Conservation (phyloP, 2,329 filamentous ascomycete species). For the Ascocoryne sarcoides region DNA sequence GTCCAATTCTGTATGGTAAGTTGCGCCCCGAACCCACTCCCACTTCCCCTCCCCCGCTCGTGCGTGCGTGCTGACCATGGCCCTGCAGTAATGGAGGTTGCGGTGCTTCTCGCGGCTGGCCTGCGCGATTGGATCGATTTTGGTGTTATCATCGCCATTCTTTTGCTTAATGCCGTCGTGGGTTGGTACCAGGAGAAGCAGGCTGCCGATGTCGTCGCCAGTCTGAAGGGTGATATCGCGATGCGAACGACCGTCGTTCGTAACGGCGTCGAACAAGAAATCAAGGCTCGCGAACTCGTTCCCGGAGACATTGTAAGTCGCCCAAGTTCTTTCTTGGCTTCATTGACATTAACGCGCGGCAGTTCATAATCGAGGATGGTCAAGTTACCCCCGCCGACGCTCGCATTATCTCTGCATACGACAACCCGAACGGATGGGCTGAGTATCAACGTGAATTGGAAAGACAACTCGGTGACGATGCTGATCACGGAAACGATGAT, state of each 20-base stretch:
- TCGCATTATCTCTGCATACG: conserved; percentile 65
- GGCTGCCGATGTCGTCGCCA: conserved; percentile 67
- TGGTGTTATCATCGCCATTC: conserved; percentile 68
- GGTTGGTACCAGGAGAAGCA: conserved; percentile 80
- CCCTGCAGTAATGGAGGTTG: conserved; percentile 65
- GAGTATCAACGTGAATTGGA: conserved; percentile 58
- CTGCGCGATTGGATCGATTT: conserved; percentile 70
- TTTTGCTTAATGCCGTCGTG: conserved; percentile 65
- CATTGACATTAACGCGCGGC: conserved; percentile 4
- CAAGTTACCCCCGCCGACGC: conserved; percentile 61
- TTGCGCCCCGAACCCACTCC: conserved; percentile 17
- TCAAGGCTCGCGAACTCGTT: conserved; percentile 66
- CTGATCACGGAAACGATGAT: conserved; percentile 46
- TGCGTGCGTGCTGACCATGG: too few species aligned
- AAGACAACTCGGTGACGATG: conserved; percentile 50
- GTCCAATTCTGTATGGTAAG: conserved; percentile 69
- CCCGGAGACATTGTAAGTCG: conserved; percentile 63
- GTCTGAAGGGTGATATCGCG: conserved; percentile 69
- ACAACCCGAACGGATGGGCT: conserved; percentile 56
- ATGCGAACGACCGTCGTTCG: conserved; percentile 63
- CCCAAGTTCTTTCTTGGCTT: background rate
- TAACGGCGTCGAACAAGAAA: conserved; percentile 57
- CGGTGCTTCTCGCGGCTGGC: conserved; percentile 64
- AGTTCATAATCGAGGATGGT: conserved; percentile 65
- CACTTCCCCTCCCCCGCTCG: background rate